Percentiles rank a stretch among this genome's conserved stretches.
phyloP scores from a whole-genome alignment of 2,329 filamentous ascomycete species.

The Alternaria brassicicola region DNA sequence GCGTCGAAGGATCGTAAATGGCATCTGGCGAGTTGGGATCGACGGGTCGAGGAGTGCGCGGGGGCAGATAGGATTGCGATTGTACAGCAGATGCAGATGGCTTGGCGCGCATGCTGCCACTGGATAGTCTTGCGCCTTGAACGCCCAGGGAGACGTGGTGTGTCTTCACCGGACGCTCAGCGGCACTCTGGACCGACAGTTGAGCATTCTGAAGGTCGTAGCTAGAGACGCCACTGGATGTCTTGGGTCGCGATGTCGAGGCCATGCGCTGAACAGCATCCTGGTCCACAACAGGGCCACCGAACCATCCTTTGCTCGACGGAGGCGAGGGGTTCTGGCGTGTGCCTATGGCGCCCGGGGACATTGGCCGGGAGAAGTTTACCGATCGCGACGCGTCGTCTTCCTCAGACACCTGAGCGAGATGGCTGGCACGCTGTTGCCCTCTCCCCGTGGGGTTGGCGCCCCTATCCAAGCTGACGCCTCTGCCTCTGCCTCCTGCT shows the following conservation, averaged over 20 bases:
- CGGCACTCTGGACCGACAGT: conserved; percentile 45
- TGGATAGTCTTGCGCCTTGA: conserved; percentile 51
- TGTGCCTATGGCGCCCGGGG: conserved; percentile 38
- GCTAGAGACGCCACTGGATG: conserved; percentile 28
- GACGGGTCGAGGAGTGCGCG: conserved; percentile 30
- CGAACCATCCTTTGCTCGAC: conserved; percentile 48
- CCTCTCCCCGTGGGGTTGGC: conserved; percentile 28
- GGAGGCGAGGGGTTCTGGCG: conserved; percentile 17
- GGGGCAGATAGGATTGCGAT: conserved; percentile 22
- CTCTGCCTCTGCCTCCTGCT: conserved; percentile 45
- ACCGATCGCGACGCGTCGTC: conserved; percentile 54
- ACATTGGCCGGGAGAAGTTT: conserved; percentile 63
- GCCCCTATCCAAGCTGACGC: conserved; percentile 51
- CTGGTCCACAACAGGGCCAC: conserved; percentile 44
- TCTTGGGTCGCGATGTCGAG: conserved; percentile 36
- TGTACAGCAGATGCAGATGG: conserved; percentile 57
- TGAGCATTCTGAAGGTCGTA: conserved; percentile 33
- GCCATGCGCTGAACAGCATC: conserved; percentile 38
- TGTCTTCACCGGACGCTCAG: conserved; percentile 51
- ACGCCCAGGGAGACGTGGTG: conserved; percentile 42
- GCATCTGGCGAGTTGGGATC: conserved; percentile 47
- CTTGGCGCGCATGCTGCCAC: conserved; percentile 60
- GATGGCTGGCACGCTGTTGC: conserved; percentile 36
- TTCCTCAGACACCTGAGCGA: conserved; percentile 52
- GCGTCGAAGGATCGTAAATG: conserved; percentile 47